phyloP scores from a whole-genome alignment of 345 rosid genomes.

The Aegle marmelos region DNA sequence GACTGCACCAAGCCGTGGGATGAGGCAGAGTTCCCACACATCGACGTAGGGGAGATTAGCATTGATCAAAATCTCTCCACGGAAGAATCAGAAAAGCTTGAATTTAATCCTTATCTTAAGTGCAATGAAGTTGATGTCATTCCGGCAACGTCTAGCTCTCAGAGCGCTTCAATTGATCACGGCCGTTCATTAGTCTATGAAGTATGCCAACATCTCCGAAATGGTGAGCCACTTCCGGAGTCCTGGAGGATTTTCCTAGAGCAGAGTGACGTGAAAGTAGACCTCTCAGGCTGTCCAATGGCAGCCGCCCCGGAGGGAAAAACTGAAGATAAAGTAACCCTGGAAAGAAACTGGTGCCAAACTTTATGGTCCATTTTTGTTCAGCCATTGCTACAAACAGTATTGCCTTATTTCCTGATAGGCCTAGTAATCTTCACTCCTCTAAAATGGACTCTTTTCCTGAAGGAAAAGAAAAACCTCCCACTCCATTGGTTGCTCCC shows the following conservation, averaged over 20 bases:
- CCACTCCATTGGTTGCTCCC: slow-evolving; percentile 49
- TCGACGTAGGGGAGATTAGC: slow-evolving; percentile 44
- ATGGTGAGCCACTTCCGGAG: slow-evolving; percentile 58
- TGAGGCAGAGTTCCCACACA: slow-evolving; percentile 45
- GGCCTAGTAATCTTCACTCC: slow-evolving; percentile 40
- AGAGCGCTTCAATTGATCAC: slow-evolving; percentile 74
- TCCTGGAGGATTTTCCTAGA: slow-evolving; percentile 57
- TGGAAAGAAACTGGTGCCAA: slow-evolving; percentile 48
- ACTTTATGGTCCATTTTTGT: slow-evolving; percentile 46
- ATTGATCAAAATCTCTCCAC: slow-evolving; percentile 43
- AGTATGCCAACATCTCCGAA: slow-evolving; percentile 58
- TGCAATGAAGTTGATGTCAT: slow-evolving; percentile 52
- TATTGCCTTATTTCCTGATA: slow-evolving; percentile 51
- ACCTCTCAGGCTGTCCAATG: slow-evolving; percentile 69
- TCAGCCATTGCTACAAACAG: slow-evolving; percentile 57
- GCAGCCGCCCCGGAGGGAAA: slow-evolving; percentile 39
- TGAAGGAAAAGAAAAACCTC: slow-evolving; percentile 25
- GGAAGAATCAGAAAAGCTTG: slow-evolving; percentile 53
- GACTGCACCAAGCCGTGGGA: slow-evolving; percentile 73
- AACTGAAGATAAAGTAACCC: slow-evolving; percentile 30
- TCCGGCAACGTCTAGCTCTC: slow-evolving; percentile 45
- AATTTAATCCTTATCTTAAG: slow-evolving; percentile 51
- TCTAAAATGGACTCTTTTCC: slow-evolving; percentile 28
- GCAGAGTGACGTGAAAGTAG: slow-evolving; percentile 59
- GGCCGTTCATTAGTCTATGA: slow-evolving; percentile 65